These are phyloP conservation scores for Microdochium paspali DNA, from an alignment of 2,329 filamentous ascomycete genomes.

Conservation along the genomic window DNA sequence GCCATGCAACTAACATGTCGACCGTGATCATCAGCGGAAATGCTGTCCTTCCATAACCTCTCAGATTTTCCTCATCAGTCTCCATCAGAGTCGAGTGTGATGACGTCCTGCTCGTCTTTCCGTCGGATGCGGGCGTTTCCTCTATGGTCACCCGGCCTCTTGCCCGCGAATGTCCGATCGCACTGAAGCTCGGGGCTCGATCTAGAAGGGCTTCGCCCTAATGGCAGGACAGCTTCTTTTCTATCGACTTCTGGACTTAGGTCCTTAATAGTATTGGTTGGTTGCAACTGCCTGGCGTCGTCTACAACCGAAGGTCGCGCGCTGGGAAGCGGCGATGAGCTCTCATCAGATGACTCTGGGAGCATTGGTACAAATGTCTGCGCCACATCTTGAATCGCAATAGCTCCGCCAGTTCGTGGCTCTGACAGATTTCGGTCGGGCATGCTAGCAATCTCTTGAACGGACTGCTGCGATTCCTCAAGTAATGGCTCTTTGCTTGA, in stretches of 20 bases:
- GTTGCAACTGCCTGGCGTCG: too few species aligned
- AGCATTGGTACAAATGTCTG: not conserved
- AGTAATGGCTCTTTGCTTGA: not conserved
- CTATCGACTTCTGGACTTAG: not conserved
- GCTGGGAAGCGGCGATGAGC: not conserved
- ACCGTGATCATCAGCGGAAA: not conserved
- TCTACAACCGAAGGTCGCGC: too few species aligned
- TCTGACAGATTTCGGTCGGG: not conserved
- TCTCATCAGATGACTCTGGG: not conserved
- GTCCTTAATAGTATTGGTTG: too few species aligned
- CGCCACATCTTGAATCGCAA: not conserved
- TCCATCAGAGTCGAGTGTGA: not conserved
- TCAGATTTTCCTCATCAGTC: not conserved
- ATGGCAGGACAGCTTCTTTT: not conserved
- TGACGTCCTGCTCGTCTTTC: not conserved
- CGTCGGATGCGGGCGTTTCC: conserved; percentile 5
- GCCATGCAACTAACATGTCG: not conserved
- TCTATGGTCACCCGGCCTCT: conserved; percentile 6
- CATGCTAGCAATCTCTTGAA: not conserved
- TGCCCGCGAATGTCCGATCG: conserved; percentile 3
- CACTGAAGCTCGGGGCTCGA: not conserved
- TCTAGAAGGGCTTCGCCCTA: not conserved
- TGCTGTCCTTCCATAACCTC: not conserved
- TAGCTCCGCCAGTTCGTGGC: not conserved
- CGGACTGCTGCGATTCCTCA: not conserved